Conservation (phyloP, 1,284 basidiomycete species). For the Apiotrichum porosum region DNA sequence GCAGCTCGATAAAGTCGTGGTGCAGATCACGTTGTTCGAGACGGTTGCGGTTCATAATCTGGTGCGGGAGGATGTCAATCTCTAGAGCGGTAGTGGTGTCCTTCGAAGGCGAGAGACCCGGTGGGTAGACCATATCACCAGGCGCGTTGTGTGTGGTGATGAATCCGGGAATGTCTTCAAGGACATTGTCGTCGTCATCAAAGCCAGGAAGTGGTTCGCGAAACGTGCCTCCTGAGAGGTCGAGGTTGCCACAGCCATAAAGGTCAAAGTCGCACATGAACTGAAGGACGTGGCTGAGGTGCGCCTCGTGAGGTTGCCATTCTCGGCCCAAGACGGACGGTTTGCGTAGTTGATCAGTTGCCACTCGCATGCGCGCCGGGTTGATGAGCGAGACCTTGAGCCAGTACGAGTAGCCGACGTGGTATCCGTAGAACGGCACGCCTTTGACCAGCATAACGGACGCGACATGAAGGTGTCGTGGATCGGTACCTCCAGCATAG, state of each 20-base stretch:
- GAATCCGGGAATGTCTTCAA: background rate
- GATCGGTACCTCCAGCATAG: constrained; percentile 40
- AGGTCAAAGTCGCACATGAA: constrained; percentile 95
- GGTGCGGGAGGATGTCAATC: constrained; percentile 72
- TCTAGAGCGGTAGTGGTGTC: constrained; percentile 72
- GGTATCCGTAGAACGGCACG: constrained; percentile 93
- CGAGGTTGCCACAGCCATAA: constrained; percentile 88
- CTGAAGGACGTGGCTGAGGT: constrained; percentile 82
- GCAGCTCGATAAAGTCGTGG: constrained; percentile 63
- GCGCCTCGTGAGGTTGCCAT: constrained; percentile 80
- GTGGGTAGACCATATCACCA: constrained; percentile 32
- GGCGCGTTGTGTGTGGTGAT: constrained; percentile 34
- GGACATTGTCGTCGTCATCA: constrained; percentile 10
- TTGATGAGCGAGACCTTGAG: constrained; percentile 80
- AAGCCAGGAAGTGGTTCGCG: constrained; percentile 50
- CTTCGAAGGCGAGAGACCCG: constrained; percentile 55
- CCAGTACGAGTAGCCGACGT: constrained; percentile 77
- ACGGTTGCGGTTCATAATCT: constrained; percentile 75
- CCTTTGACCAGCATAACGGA: constrained; percentile 84
- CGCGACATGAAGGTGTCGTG: constrained; percentile 52
- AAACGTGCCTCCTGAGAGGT: constrained; percentile 55
- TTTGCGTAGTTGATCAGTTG: constrained; percentile 69
- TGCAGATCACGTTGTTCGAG: constrained; percentile 68
- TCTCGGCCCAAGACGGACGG: constrained; percentile 73
- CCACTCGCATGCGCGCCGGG: constrained; percentile 63